Evolutionary conservation across 495 filamentous ascomycete species (phyloP), one percentile per base, ranked within the genome.

Genomic region (Daldinia childiae): DNA sequence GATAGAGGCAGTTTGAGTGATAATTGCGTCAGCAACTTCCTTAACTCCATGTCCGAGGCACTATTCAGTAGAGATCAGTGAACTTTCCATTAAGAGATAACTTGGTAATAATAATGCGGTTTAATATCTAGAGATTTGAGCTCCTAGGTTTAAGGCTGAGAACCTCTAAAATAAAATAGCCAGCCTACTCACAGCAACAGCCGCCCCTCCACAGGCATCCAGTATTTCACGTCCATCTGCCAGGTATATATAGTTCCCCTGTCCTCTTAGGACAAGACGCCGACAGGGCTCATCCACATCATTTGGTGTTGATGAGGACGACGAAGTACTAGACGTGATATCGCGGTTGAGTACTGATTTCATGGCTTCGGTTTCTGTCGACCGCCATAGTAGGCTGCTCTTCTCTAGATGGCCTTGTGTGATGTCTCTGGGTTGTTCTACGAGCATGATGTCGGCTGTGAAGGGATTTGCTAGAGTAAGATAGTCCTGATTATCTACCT

Each of bases 151-250:
- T 3, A 21, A 3, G 17, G n/a, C 8, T 11, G 41, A 45, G 17
- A 45, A 17, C 12, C 12, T 48, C 8, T 24, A 5, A 24, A 21
- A 8, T 24, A 27, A 15, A 19, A 14, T 43, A 45, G 29, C 24
- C 7, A 43, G 27, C 19, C 8, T 21, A 59, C 66, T 73, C 24
- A 73, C 71, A 34, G 86, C 80, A 32, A 88, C 86, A 0, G 85
- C 85, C 6, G 86, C 86, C 21, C 87, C 87, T 54, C 85, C 80
- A 6, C 82, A 82, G 0, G 87, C 88, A 71, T 92, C 90, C 17
- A 92, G 83, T 66, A 93, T 86, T 51, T 80, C 85, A 11, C 85
- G 87, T 24, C 88, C 89, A 79, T 91, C 84, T 57, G 85, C 85
- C 3, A 91, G 68, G 32, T 77, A 57, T 14, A 83, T 51, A 58